Conservation (phyloP, 1,284 basidiomycete genomes). For the Clitocybe nebularis region DNA sequence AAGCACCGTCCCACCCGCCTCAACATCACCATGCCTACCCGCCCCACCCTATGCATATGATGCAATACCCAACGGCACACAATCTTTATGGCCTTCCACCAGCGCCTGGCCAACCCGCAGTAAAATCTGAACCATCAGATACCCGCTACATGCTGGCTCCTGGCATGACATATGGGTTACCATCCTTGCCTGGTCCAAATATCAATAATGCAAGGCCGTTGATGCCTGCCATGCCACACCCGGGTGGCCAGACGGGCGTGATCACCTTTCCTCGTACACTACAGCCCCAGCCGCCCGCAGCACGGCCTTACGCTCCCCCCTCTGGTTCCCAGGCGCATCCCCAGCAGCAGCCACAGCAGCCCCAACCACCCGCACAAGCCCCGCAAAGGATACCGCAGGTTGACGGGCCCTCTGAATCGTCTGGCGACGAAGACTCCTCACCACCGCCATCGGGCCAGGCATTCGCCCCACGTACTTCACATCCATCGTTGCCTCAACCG, state of each 20-base stretch:
- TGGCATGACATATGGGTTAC: constrained; percentile 47
- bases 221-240: constrained; percentile 33
- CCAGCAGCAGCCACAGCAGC: constrained; percentile 9
- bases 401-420: constrained; percentile 57
- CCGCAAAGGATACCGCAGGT: constrained; percentile 62
- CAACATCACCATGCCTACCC: constrained; percentile 48
- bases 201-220: constrained; percentile 38
- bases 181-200: constrained; percentile 63
- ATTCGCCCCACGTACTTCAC: constrained; percentile 60
- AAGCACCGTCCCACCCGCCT: constrained; percentile 36
- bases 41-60: constrained; percentile 50
- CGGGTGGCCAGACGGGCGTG: constrained; percentile 51
- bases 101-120: constrained; percentile 35
- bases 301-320: constrained; percentile 37
- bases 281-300: constrained; percentile 16
- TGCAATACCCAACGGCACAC: constrained; percentile 42
- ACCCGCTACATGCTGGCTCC: constrained; percentile 54
- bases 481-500: constrained; percentile 57
- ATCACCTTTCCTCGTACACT: constrained; percentile 44
- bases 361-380: constrained; percentile 18
- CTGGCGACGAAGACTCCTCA: constrained; percentile 53
- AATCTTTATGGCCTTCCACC: constrained; percentile 44
- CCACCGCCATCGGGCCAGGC: constrained; percentile 50
- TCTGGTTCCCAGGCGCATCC: constrained; percentile 15
- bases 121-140: constrained; percentile 69